Conservation (phyloP, 805 yeast genomes). For the Wickerhamiella nectarea region DNA sequence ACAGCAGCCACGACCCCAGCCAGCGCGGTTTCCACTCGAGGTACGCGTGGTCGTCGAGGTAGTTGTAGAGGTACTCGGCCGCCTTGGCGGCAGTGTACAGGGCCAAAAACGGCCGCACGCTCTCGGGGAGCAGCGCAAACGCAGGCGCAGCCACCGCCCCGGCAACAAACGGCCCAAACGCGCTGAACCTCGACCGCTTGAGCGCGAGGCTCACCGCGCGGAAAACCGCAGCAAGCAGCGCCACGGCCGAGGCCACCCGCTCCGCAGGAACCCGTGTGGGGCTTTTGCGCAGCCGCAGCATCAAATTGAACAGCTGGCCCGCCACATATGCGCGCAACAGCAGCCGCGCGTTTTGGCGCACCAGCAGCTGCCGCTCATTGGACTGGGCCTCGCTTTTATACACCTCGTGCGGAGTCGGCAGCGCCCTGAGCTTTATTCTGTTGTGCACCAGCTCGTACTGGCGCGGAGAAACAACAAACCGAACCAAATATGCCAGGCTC, state of each 20-base stretch:
- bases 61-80: slow-evolving; percentile 26
- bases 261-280: background rate
- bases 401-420: slow-evolving; percentile 8
- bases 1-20: slow-evolving; percentile 29
- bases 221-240: slow-evolving; percentile 7
- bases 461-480: slow-evolving; percentile 19
- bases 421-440: slow-evolving; percentile 4
- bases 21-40: slow-evolving; percentile 25
- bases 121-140: slow-evolving; percentile 20
- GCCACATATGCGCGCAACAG: slow-evolving; percentile 14
- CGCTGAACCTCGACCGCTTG: background rate
- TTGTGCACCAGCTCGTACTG: slow-evolving; percentile 15
- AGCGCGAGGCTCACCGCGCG: background rate
- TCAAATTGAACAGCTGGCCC: slow-evolving; percentile 9
- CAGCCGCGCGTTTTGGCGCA: slow-evolving; percentile 18
- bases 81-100: slow-evolving; percentile 25
- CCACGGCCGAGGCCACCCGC: slow-evolving; percentile 6
- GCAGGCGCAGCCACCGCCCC: slow-evolving; percentile 7
- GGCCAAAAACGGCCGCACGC: slow-evolving; percentile 20
- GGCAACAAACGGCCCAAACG: slow-evolving; percentile 2
- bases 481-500: slow-evolving; percentile 15
- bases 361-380: slow-evolving; percentile 15
- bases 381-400: slow-evolving; percentile 9
- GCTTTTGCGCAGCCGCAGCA: background rate
- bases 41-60: slow-evolving; percentile 25